Evolutionary conservation across 75 land plant species (phyloP).

Genomic region (Cunninghamia lanceolata): DNA sequence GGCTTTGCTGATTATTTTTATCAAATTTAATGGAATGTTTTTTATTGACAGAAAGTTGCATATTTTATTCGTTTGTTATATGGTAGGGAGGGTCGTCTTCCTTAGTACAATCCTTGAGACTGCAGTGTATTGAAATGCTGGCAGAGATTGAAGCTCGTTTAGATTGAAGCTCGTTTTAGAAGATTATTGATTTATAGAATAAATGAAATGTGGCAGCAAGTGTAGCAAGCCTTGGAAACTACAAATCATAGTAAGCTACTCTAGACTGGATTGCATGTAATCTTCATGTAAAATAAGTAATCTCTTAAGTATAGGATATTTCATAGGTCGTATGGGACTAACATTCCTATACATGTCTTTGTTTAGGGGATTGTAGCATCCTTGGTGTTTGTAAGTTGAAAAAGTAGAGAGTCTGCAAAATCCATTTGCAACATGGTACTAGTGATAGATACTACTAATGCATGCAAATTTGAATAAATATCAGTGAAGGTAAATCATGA

Average conservation of each 20-base stretch:
- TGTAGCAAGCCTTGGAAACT: constrained; percentile 75
- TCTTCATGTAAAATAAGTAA: not conserved
- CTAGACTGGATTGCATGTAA: constrained; percentile 88
- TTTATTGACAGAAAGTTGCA: not conserved
- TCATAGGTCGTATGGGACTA: too few species aligned
- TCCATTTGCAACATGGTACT: too few species aligned
- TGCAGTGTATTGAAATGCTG: constrained; percentile 81
- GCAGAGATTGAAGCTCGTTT: constrained; percentile 93
- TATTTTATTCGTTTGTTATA: constrained; percentile 1
- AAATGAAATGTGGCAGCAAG: constrained; percentile 51
- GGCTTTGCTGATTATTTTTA: not conserved
- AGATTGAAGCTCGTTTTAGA: constrained; percentile 85
- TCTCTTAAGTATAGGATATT: not conserved
- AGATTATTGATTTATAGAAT: constrained; percentile 42
- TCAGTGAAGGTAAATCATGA: not conserved
- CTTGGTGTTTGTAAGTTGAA: too few species aligned
- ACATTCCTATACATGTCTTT: too few species aligned
- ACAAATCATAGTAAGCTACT: constrained; percentile 78
- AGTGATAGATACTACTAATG: too few species aligned
- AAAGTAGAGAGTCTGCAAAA: too few species aligned
- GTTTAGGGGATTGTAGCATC: too few species aligned
- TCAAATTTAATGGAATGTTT: not conserved
- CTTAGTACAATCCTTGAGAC: constrained; percentile 73
- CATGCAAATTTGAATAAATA: not conserved
- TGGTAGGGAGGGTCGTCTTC: constrained; percentile 88